These are phyloP conservation scores for Termitomyces bulborhizus DNA, from an alignment of 768 basidiomycete genomes.

Conservation along the genomic window DNA sequence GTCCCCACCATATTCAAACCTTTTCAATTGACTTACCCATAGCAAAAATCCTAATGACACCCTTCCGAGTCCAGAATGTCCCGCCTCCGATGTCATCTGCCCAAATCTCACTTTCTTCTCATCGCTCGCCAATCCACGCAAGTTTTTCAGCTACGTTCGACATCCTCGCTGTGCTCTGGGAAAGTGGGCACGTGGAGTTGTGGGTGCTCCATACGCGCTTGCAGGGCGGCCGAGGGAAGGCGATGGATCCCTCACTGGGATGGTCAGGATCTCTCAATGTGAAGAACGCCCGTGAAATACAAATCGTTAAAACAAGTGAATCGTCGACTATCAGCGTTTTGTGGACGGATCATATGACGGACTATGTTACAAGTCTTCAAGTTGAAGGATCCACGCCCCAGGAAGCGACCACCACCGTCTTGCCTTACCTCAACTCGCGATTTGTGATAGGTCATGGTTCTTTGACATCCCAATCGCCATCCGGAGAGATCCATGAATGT, in stretches of 20 bases:
- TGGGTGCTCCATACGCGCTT: conserved; percentile 67
- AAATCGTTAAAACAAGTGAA: conserved; percentile 10
- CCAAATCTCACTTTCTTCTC: conserved; percentile 26
- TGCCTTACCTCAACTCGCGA: conserved; percentile 41
- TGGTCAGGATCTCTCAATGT: conserved; percentile 27
- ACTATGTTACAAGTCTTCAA: conserved; percentile 25
- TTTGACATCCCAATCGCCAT: conserved; percentile 35
- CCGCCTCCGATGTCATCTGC: conserved; percentile 97
- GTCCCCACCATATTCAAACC: neutral
- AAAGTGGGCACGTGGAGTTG: conserved; percentile 58
- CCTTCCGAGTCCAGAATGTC: conserved; percentile 89
- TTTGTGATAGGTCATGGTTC: conserved; percentile 29
- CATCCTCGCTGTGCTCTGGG: conserved; percentile 61
- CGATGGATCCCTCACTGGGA: conserved; percentile 46
- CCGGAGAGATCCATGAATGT: conserved; percentile 48
- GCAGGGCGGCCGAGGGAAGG: conserved; percentile 47
- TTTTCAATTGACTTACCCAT: conserved; percentile 5
- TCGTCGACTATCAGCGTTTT: conserved; percentile 29
- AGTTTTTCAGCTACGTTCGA: conserved; percentile 56
- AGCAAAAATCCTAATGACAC: conserved; percentile 80
- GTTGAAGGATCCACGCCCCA: conserved; percentile 12
- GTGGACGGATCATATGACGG: conserved; percentile 28
- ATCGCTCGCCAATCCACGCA: conserved; percentile 58
- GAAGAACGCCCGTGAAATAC: conserved; percentile 28
- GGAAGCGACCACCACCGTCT: conserved; percentile 12